These are phyloP conservation scores for Phylloporus rhodoxanthus DNA, from an alignment of 768 basidiomycete species.

Conservation along the genomic window DNA sequence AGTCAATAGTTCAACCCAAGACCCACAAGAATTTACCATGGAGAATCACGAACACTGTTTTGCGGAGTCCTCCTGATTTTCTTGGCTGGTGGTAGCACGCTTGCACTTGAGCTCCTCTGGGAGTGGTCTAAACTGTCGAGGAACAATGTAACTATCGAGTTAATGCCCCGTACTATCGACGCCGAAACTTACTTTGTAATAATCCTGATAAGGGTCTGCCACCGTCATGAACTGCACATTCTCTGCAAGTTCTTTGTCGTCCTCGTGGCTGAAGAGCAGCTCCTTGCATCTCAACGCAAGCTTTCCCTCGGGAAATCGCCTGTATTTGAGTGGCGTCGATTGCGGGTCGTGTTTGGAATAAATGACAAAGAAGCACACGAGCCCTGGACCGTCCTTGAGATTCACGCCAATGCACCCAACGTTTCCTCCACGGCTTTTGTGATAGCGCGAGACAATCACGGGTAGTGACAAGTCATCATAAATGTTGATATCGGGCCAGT, in stretches of 20 bases:
- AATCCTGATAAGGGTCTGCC: not conserved
- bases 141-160: too few species aligned
- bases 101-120: too few species aligned
- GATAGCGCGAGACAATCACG: not conserved
- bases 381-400: not conserved
- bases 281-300: not conserved
- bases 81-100: too few species aligned
- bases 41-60: too few species aligned
- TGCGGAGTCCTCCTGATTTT: too few species aligned
- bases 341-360: not conserved
- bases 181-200: not conserved
- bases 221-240: not conserved
- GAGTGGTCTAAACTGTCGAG: too few species aligned
- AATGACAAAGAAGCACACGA: not conserved
- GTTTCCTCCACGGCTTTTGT: not conserved
- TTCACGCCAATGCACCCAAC: not conserved
- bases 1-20: too few species aligned
- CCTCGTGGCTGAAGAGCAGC: not conserved
- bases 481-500: slow-evolving; percentile 7
- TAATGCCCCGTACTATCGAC: not conserved
- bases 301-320: not conserved
- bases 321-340: not conserved
- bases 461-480: not conserved
- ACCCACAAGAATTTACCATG: too few species aligned
- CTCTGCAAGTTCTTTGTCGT: not conserved